Conservation (phyloP, 163 green algal genomes). For the Scenedesmus sp. region DNA sequence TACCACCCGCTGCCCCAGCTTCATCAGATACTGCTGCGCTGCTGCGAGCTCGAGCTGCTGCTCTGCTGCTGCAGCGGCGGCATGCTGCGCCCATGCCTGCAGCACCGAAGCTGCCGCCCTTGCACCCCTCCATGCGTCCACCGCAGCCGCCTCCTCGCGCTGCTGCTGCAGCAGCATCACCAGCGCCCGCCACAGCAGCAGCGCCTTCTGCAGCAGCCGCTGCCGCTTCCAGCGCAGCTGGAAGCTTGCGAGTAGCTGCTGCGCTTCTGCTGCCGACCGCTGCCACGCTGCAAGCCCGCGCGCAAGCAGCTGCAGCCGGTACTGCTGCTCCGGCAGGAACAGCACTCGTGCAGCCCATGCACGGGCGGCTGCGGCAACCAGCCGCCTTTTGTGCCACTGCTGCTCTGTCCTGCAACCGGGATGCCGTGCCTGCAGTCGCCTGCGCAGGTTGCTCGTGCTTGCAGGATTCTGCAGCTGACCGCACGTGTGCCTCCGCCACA, state of each 20-base stretch:
- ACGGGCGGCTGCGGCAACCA: background rate
- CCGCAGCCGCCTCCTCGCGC: background rate
- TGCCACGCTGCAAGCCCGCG: background rate
- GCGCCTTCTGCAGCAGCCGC: conserved; percentile 34
- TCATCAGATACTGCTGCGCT: background rate
- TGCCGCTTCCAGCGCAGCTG: conserved; percentile 16
- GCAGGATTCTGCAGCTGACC: background rate
- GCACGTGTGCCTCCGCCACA: background rate
- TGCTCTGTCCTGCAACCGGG: conserved; percentile 30
- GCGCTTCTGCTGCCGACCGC: background rate
- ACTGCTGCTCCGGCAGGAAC: background rate
- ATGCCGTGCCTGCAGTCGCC: background rate
- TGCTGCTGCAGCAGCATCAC: conserved; percentile 33
- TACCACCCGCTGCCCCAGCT: background rate
- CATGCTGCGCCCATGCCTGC: background rate
- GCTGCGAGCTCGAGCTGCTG: background rate
- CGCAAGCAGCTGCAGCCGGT: background rate
- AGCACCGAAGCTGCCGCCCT: background rate
- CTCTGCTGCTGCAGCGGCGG: background rate
- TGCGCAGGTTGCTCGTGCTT: background rate
- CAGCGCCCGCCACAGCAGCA: conserved; percentile 20
- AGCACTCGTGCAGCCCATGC: background rate
- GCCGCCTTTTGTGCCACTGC: background rate
- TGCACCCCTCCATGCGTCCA: background rate
- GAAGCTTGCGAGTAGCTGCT: conserved; percentile 16